These are phyloP conservation scores for Trichoderma pleuroti DNA, from an alignment of 2,329 filamentous ascomycete genomes.

Conservation along the genomic window DNA sequence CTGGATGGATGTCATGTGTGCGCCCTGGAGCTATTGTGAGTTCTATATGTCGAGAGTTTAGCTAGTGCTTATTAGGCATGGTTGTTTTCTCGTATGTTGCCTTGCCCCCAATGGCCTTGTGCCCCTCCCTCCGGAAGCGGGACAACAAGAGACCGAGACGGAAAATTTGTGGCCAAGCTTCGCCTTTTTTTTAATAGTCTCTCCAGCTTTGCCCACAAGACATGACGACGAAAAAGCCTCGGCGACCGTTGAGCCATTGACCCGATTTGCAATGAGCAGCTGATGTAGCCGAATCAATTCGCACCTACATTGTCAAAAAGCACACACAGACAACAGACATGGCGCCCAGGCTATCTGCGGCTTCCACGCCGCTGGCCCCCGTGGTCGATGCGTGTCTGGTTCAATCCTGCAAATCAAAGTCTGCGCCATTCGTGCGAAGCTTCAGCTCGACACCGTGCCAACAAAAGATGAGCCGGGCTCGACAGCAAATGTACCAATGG, in stretches of 20 bases:
- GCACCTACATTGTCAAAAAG: neutral
- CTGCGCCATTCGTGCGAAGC: conserved; percentile 27
- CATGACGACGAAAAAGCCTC: neutral
- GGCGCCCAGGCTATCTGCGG: conserved; percentile 33
- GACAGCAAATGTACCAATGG: conserved; percentile 41
- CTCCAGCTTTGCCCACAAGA: neutral
- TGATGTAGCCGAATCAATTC: neutral
- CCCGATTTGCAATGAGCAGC: neutral
- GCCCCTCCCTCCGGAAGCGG: conserved; percentile 6
- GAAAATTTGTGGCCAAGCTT: conserved; percentile 14
- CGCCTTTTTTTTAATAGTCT: neutral
- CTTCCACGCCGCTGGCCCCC: conserved; percentile 31
- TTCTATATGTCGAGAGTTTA: no score
- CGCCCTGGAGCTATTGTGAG: no score
- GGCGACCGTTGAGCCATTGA: conserved; percentile 4
- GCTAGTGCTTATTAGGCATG: conserved; percentile 1
- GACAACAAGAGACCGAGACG: neutral
- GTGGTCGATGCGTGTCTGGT: conserved; percentile 28
- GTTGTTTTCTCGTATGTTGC: neutral
- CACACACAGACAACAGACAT: conserved; percentile 23
- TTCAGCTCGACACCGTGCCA: conserved; percentile 41
- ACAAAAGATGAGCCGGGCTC: conserved; percentile 37
- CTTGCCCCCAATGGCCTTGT: neutral
- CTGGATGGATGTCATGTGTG: no score
- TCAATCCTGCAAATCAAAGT: conserved; percentile 15